Evolutionary conservation across 2,329 filamentous ascomycete species (phyloP), one percentile per base, ranked within the genome.

Genomic region (Raffaelea ambrosiae): DNA sequence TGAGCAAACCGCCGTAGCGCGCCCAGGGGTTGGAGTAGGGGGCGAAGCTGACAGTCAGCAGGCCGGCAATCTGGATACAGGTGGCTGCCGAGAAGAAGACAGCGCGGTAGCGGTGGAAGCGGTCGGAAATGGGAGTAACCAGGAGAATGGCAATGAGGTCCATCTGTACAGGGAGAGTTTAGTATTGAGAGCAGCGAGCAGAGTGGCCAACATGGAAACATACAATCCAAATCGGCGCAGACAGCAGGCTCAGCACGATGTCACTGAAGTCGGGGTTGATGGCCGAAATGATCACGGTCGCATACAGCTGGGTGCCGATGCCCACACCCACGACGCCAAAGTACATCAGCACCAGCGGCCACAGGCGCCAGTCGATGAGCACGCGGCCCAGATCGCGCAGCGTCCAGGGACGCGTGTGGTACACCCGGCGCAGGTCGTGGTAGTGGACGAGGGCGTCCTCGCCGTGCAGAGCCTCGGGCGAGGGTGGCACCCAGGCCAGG

Each of bases 251-350:
- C 53, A 95, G 74, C 54, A 87, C 74, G 26, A 95, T 77, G 22
- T 80, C 80, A 3, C 78, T 87, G 50, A 94, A 81, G 0, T 68
- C 67, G 1, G 86, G 79, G 60, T 90, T 81, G 59, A 93, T 93
- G 10, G 81, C 79, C 16, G 78, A 74, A 58, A 95, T 93, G 57
- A 95, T 95, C 54, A 95, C 80, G 3, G 84, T 91, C 29, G 85
- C 87, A 60, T 95, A 95, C 42, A 86, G 79, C 66, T 95, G 88
- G 1, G 88, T 89, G 40, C 88, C 89, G 53, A 95, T 95, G 9
- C 89, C 89, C 3, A 95, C 89, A 20, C 89, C 89, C 1, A 95
- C 89, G 3, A 95, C 89, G 19, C 89, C 89, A 67, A 95, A 95
- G 67, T 95, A 95, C 89, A 95, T 95, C 46, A 95, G 61, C 1